Conservation (phyloP, 257 asterid genomes). For the Scutellaria galericulata region DNA sequence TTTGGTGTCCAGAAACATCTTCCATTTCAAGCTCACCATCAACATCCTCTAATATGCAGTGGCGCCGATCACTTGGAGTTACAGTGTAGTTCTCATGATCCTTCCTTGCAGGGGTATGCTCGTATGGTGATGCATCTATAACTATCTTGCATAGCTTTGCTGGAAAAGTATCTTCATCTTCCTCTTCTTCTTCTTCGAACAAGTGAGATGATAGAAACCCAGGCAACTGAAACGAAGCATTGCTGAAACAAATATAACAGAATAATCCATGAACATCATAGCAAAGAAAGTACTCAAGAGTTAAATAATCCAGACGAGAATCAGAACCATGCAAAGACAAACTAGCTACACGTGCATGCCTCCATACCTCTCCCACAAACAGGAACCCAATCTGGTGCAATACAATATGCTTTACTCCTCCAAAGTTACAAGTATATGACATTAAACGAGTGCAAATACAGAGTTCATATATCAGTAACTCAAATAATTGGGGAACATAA, state of each 20-base stretch:
- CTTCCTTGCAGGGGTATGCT: conserved; percentile 54
- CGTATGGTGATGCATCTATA: conserved; percentile 50
- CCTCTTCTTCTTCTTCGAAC: conserved; percentile 67
- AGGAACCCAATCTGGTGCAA: neutral
- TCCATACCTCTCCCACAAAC: conserved; percentile 16
- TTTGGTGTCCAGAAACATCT: conserved; percentile 83
- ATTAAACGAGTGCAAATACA: neutral
- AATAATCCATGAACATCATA: conserved; percentile 25
- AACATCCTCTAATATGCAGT: conserved; percentile 86
- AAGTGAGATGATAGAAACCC: conserved; percentile 51
- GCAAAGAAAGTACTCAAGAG: conserved; percentile 22
- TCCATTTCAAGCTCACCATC: conserved; percentile 99
- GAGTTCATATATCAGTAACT: conserved; percentile 6
- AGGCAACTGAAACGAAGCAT: conserved; percentile 66
- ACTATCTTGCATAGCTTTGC: conserved; percentile 46
- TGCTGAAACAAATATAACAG: conserved; percentile 54
- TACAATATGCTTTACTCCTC: conserved; percentile 14
- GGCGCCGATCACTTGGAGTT: conserved; percentile 84
- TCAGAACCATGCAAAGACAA: conserved; percentile 25
- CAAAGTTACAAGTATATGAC: neutral
- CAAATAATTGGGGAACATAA: neutral
- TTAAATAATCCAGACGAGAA: conserved; percentile 5
- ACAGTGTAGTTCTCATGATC: conserved; percentile 58
- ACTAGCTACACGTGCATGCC: conserved; percentile 22
- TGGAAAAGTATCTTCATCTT: conserved; percentile 62